These are phyloP conservation scores for Yarrowia sp. DNA, from an alignment of 805 yeast genomes.

Conservation along the genomic window DNA sequence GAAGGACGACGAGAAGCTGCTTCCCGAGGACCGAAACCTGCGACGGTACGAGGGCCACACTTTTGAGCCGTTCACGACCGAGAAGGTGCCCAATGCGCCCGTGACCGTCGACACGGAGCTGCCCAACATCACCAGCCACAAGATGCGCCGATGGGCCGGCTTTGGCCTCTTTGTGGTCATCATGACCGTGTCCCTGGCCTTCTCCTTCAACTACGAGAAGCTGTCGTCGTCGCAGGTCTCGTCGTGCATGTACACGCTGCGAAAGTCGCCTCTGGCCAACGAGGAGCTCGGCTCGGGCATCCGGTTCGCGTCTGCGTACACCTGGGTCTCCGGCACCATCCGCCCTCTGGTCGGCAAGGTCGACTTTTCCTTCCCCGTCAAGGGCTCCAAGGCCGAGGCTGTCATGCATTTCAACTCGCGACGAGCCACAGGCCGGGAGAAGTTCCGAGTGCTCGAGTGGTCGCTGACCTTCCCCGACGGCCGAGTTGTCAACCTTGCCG, in stretches of 20 bases:
- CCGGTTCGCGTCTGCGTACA: constrained; percentile 68
- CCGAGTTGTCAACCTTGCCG: constrained; percentile 46
- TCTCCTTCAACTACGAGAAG: constrained; percentile 90
- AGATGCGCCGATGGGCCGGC: constrained; percentile 50
- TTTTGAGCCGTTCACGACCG: constrained; percentile 15
- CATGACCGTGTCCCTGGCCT: constrained; percentile 55
- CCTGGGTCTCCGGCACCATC: constrained; percentile 86
- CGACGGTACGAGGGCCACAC: constrained; percentile 20
- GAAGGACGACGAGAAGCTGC: constrained; percentile 18
- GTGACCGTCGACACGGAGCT: constrained; percentile 73
- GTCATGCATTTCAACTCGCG: constrained; percentile 66
- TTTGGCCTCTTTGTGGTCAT: constrained; percentile 54
- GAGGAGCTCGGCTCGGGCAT: constrained; percentile 71
- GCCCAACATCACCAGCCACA: constrained; percentile 54
- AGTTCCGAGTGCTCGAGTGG: constrained; percentile 64
- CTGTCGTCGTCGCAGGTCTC: constrained; percentile 84
- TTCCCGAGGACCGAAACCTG: constrained; percentile 19
- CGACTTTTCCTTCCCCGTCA: constrained; percentile 66
- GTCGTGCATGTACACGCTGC: constrained; percentile 78
- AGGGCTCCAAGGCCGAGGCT: constrained; percentile 59
- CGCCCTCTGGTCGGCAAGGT: constrained; percentile 81
- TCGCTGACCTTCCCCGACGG: constrained; percentile 51
- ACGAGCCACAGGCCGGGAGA: constrained; percentile 56
- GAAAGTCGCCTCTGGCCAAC: constrained; percentile 68
- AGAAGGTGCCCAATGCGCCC: constrained; percentile 37